Evolutionary conservation across 148 eudicot genomes (phyloP).

Genomic region (Amaranthus palmeri): DNA sequence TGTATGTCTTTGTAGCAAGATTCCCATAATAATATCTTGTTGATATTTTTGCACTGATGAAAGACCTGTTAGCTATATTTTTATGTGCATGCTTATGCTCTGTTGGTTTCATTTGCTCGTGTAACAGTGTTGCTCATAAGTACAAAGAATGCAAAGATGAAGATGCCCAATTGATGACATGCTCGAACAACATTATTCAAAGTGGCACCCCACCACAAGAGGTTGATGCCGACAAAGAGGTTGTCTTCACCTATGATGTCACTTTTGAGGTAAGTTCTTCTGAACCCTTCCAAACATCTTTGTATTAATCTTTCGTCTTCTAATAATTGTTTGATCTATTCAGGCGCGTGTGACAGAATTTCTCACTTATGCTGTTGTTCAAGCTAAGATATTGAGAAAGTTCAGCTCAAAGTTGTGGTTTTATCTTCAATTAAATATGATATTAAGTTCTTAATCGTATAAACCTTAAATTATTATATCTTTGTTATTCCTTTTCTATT

Average conservation of each 20-base stretch:
- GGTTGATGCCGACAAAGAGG: slow-evolving; percentile 44
- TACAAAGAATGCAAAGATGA: slow-evolving; percentile 59
- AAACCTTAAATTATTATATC: slow-evolving; percentile 14
- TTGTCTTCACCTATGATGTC: slow-evolving; percentile 56
- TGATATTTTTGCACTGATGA: no score
- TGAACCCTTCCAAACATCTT: not conserved
- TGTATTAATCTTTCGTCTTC: not conserved
- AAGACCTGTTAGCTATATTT: no score
- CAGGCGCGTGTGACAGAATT: slow-evolving; percentile 47
- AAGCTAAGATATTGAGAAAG: slow-evolving; percentile 88
- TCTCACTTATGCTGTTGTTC: slow-evolving; percentile 65
- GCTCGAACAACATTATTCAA: slow-evolving; percentile 41
- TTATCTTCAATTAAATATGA: slow-evolving; percentile 42
- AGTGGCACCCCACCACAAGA: slow-evolving; percentile 51
- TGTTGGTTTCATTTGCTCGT: slow-evolving; percentile 9
- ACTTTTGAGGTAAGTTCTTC: slow-evolving; percentile 42
- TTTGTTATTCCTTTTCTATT: not conserved
- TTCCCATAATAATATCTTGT: no score
- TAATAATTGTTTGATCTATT: slow-evolving; percentile 16
- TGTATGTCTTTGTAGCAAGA: no score
- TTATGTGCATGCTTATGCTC: not conserved
- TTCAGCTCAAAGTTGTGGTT: no score
- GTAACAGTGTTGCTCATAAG: slow-evolving; percentile 49
- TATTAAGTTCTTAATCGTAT: slow-evolving; percentile 45
- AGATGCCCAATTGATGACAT: slow-evolving; percentile 47